Base-by-base conservation (phyloP, 441 rosid species). In the Gossypium schwendimanii region DNA sequence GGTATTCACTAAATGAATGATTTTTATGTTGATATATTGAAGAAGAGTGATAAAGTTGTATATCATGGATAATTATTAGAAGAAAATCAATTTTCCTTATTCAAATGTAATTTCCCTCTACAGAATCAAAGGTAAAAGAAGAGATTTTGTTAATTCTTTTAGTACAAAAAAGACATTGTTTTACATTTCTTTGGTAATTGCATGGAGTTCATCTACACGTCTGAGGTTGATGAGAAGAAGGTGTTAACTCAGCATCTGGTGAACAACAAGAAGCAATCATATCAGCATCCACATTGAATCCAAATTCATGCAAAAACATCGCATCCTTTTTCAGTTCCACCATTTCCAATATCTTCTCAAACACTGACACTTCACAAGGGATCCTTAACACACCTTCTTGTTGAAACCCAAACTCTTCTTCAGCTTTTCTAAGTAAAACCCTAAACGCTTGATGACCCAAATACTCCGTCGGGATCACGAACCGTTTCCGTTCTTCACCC, bases 371-470 rank as follows among this genome's bases (percentile, higher is more conserved):
- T 55, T 86, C 83, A 68, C 87, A 86, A 0, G 89, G 89, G 52
- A 86, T 86, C 82, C 77, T 79, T 49, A 86, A 57, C 23, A 82
- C 84, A 0, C 89, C 89, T 65, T 84, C 81, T 64, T 86, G 87
- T 50, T 84, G 81, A 62, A 86, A 84, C 71, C 89, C 87, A 11
- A 86, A 86, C 69, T 82, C 87, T 14, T 86, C 87, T 64, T 86
- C 87, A 9, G 89, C 89, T 77, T 82, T 84, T 55, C 84, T 80
- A 18, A 86, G 77, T 4, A 84, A 71, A 39, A 78, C 10, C 78
- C 75, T 81, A 53, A 86, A 84, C 6, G 87, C 87, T 21, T 49
- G 83, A 73, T 86, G 87, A 11, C 83, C 75, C 79, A 86, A 52
- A 47, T 84, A 78, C 62, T 79, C 83, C 0, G 87, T 86, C 11